Percentiles rank a stretch among this genome's conserved stretches.
Conservation (phyloP, 2,329 filamentous ascomycete genomes). For the Aschersonia sp. region DNA sequence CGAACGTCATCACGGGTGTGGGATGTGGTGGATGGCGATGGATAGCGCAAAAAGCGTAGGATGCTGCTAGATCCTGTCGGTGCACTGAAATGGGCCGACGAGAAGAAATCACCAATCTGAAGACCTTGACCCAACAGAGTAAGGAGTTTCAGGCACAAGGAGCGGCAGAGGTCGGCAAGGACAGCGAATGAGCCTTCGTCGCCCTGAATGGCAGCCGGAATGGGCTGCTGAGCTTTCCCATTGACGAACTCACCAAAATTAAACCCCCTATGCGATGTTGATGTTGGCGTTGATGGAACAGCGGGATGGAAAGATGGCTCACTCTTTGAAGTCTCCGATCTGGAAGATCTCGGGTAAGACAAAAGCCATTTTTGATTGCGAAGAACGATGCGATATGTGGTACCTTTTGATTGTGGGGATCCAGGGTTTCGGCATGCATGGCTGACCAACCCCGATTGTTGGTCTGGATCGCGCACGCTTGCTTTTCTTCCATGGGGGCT, state of each 20-base stretch:
- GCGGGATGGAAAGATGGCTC: conserved; percentile 9
- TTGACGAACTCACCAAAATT: conserved; percentile 72
- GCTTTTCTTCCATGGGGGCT: conserved; percentile 57
- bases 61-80: conserved; percentile 39
- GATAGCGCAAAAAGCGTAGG: conserved; percentile 62
- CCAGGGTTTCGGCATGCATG: conserved; percentile 79
- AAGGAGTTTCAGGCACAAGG: conserved; percentile 59
- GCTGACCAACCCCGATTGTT: conserved; percentile 82
- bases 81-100: conserved; percentile 29
- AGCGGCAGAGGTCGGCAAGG: conserved; percentile 59
- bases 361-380: neutral
- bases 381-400: neutral
- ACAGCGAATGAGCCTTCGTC: conserved; percentile 46
- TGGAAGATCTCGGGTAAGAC: conserved; percentile 15
- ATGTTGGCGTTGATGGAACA: neutral
- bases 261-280: conserved; percentile 50
- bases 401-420: conserved; percentile 68
- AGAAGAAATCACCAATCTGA: conserved; percentile 38
- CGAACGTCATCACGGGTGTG: conserved; percentile 50
- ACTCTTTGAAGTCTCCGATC: conserved; percentile 85
- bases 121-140: conserved; percentile 68
- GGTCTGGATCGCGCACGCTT: conserved; percentile 57
- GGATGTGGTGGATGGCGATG: conserved; percentile 30
- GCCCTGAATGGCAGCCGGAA: conserved; percentile 49
- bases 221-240: conserved; percentile 59